Percentiles rank a stretch among this genome's conserved stretches.
These are phyloP conservation scores for Suillus weaverae DNA, from an alignment of 768 basidiomycete species.

Conservation along the genomic window DNA sequence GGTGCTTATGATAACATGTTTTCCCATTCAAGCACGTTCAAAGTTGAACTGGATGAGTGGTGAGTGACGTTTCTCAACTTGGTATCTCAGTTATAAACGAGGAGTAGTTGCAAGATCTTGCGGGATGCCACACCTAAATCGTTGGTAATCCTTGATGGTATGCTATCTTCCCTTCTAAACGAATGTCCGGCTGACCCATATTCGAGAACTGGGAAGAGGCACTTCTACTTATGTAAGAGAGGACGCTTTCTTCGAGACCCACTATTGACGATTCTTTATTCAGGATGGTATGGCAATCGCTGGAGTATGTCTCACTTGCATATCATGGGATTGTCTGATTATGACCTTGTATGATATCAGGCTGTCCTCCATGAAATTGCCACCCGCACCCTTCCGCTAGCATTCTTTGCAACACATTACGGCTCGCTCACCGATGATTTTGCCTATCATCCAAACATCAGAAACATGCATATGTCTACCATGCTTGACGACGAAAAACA, in stretches of 20 bases:
- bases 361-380: slow-evolving; percentile 94
- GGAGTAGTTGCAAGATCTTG: slow-evolving; percentile 81
- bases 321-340: slow-evolving; percentile 9
- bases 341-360: slow-evolving; percentile 33
- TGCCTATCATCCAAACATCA: slow-evolving; percentile 86
- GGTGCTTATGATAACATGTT: slow-evolving; percentile 99
- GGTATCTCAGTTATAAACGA: slow-evolving; percentile 1
- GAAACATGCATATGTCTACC: slow-evolving; percentile 95
- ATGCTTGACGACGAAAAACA: slow-evolving; percentile 90
- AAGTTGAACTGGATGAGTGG: slow-evolving; percentile 99
- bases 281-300: slow-evolving; percentile 99
- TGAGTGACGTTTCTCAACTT: slow-evolving; percentile 29
- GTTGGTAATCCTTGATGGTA: slow-evolving; percentile 92
- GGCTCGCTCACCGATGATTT: slow-evolving; percentile 95
- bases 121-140: slow-evolving; percentile 93
- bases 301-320: slow-evolving; percentile 48
- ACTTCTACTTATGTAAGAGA: slow-evolving; percentile 85
- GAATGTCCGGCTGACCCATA: slow-evolving; percentile 1
- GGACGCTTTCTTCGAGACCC: background rate
- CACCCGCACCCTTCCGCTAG: slow-evolving; percentile 85
- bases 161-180: slow-evolving; percentile 23
- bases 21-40: slow-evolving; percentile 92
- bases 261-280: slow-evolving; percentile 2
- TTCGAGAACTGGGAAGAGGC: slow-evolving; percentile 85
- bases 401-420: slow-evolving; percentile 98